Evolutionary conservation across 305 asterid species (phyloP).

Genomic region (Fraxinus angustifolia): DNA sequence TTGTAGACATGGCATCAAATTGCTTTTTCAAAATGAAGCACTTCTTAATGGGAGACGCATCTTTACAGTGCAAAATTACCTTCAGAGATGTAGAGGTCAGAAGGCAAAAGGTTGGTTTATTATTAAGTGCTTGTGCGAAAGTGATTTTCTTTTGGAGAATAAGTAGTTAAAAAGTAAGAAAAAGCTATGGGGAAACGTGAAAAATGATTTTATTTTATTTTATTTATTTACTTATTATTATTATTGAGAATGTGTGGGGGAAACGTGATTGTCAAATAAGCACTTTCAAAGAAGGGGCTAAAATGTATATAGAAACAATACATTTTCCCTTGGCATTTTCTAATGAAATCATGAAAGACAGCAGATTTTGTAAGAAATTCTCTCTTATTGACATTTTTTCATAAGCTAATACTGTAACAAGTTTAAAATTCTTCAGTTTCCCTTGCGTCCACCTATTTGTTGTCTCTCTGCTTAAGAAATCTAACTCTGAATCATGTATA

Average conservation of each 20-base stretch:
- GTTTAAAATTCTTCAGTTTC: not conserved
- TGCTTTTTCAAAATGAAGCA: conserved; percentile 43
- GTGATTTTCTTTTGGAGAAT: not conserved
- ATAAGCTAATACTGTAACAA: not conserved
- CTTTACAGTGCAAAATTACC: conserved; percentile 50
- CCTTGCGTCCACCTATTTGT: not conserved
- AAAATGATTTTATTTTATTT: not conserved
- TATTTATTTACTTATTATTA: not conserved
- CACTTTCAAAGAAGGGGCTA: not conserved
- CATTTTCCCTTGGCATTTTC: not conserved
- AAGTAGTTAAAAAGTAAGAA: not conserved
- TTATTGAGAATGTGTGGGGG: not conserved
- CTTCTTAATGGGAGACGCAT: conserved; percentile 49
- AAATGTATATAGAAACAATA: not conserved
- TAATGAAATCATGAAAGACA: not conserved
- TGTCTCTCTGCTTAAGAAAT: not conserved
- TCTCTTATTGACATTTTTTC: not conserved
- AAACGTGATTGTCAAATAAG: not conserved
- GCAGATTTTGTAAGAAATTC: not conserved
- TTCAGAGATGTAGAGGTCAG: conserved; percentile 39
- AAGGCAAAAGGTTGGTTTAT: conserved; percentile 49
- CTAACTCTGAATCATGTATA: not conserved
- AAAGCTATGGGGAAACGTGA: not conserved
- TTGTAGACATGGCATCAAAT: conserved; percentile 56
- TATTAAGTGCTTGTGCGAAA: not conserved